These are phyloP conservation scores for Diaporthe helianthi DNA, from an alignment of 2,329 filamentous ascomycete genomes.

Conservation along the genomic window DNA sequence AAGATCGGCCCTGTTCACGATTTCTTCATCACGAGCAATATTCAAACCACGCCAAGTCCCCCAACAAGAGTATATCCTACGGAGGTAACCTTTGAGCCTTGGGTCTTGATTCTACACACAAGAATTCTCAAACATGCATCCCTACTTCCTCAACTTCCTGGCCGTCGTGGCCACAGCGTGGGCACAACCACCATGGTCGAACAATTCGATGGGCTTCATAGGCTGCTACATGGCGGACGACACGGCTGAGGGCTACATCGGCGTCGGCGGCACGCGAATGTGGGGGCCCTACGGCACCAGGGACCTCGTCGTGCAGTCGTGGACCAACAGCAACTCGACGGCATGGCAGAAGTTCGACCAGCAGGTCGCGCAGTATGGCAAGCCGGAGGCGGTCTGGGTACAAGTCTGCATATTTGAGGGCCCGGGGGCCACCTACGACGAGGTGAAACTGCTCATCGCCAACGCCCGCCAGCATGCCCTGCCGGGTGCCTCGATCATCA, in stretches of 20 bases:
- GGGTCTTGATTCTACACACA: neutral
- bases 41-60: too few relatives aligned
- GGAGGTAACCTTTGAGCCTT: too few relatives aligned
- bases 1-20: too few relatives aligned
- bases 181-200: neutral
- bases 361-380: slow-evolving; percentile 39
- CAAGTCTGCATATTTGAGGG: slow-evolving; percentile 43
- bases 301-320: slow-evolving; percentile 42
- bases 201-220: slow-evolving; percentile 42
- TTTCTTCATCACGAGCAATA: too few relatives aligned
- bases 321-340: slow-evolving; percentile 40
- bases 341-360: slow-evolving; percentile 40
- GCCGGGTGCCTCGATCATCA: slow-evolving; percentile 39
- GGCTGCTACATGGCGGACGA: slow-evolving; percentile 44
- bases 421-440: slow-evolving; percentile 40
- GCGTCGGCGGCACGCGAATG: slow-evolving; percentile 39
- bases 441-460: slow-evolving; percentile 41
- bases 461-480: slow-evolving; percentile 42
- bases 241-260: slow-evolving; percentile 42
- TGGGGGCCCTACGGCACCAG: slow-evolving; percentile 42
- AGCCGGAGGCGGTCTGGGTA: slow-evolving; percentile 40
- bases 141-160: neutral
- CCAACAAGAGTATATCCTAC: too few relatives aligned
- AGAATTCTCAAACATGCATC: neutral
- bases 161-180: neutral